phyloP scores from a whole-genome alignment of 108 stramenopile species.

The Nitzschia palea region DNA sequence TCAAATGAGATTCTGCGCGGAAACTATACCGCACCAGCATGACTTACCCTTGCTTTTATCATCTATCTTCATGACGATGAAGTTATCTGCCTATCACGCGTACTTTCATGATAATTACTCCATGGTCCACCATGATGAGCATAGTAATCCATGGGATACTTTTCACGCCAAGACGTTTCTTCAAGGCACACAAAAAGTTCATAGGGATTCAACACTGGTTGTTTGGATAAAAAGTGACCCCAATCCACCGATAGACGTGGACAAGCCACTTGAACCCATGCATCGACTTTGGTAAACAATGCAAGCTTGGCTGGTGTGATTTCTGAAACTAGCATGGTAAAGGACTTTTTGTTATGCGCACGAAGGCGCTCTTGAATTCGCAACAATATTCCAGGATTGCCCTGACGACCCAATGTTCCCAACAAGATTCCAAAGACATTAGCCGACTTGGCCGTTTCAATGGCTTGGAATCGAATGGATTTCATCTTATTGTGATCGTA shows the following conservation, averaged over 20 bases:
- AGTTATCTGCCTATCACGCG: slow-evolving; percentile 37
- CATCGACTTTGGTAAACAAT: slow-evolving; percentile 68
- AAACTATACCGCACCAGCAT: neutral
- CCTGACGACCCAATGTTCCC: slow-evolving; percentile 97
- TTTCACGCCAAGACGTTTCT: slow-evolving; percentile 52
- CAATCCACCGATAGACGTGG: slow-evolving; percentile 96
- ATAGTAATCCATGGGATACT: slow-evolving; percentile 99
- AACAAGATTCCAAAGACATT: slow-evolving; percentile 89
- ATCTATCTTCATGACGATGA: neutral
- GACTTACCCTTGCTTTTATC: neutral
- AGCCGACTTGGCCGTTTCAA: slow-evolving; percentile 36
- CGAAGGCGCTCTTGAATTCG: slow-evolving; percentile 61
- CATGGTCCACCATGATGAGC: slow-evolving; percentile 86
- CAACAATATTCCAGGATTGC: slow-evolving; percentile 93
- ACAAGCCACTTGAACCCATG: slow-evolving; percentile 99
- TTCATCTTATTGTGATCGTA: slow-evolving; percentile 94
- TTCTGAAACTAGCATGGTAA: slow-evolving; percentile 91
- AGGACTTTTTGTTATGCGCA: slow-evolving; percentile 49
- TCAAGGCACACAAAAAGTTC: slow-evolving; percentile 91
- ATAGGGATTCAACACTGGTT: slow-evolving; percentile 89
- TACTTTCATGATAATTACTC: slow-evolving; percentile 87
- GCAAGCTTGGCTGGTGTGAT: slow-evolving; percentile 89
- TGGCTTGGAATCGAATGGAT: slow-evolving; percentile 61
- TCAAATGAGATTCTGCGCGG: slow-evolving; percentile 49
- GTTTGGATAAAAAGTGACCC: slow-evolving; percentile 82